Base-by-base conservation (phyloP, 345 rosid genomes). In the Linum tenue region DNA sequence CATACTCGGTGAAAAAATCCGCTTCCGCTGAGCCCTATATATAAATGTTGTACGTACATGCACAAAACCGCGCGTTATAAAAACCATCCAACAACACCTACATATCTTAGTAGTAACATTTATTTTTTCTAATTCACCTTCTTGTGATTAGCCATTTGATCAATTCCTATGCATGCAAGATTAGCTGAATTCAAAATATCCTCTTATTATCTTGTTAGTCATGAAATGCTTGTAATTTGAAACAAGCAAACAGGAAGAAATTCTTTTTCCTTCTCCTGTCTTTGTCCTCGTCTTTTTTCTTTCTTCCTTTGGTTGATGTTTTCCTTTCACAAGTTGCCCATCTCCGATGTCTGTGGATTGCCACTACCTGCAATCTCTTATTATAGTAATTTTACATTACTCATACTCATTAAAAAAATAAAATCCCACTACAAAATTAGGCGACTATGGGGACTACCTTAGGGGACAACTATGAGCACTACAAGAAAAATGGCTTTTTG, bases 1-100 rank as follows among this genome's bases (percentile, higher is more conserved):
- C 96, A 75, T 92, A 92, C 79, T 87, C 97, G 2, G 97, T 84
- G 78, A 89, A 89, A 69, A 92, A 89, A 65, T 89, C 97, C 85
- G 82, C 83, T 79, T 89, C 97, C 43, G 84, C 65, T 56, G 86
- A 76, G 76, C 77, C 82, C 98, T 92, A 48, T 8, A 48, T 15
- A 48, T 48, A 7, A 48, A 48, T 0, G 14, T 2, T 9, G 3
- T 15, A 48, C 3, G 3, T 15, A 48, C 3, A 48, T 9, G 3
- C 5, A 41, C 44, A 41, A 41, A 4, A 41, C 5, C 44, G 44
- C 9, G 44, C 11, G 14, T 9, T 15, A 48, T 12, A 15, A 48
- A 0, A 15, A 48, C 15, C 14, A 9, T 1, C 3, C 3, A 10
- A 48, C 11, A 10, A 9, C 14, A 1, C 50, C 6, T 2, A 7